A percentile compares a stretch with the other conserved stretches of the same genome.
phyloP scores from a whole-genome alignment of 441 rosid genomes.

The Euphorbia celastroides region DNA sequence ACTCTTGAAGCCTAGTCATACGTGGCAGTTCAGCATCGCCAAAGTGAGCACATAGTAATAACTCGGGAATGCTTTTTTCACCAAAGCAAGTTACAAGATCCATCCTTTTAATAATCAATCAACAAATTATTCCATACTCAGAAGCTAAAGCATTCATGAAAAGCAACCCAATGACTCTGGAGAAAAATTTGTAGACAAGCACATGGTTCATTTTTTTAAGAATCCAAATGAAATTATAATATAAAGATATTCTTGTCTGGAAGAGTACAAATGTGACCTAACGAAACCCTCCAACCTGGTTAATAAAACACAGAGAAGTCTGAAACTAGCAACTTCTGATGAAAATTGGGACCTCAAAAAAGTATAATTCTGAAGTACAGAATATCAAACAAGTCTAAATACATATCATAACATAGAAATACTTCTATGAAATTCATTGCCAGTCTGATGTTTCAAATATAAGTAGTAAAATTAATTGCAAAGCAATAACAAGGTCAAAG shows the following conservation, averaged over 20 bases:
- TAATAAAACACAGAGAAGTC: background rate
- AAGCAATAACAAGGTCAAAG: slow-evolving; percentile 3
- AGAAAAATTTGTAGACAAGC: background rate
- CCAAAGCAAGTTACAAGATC: background rate
- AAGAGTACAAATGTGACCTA: background rate
- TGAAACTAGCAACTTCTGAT: background rate
- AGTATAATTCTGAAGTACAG: background rate
- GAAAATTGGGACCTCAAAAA: background rate
- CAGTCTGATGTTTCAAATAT: too few species aligned
- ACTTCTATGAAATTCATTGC: background rate
- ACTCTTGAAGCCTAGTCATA: background rate
- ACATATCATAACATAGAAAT: background rate
- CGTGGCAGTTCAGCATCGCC: background rate
- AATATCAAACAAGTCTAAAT: background rate
- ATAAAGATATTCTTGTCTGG: background rate
- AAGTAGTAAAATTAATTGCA: too few species aligned
- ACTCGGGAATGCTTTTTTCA: background rate
- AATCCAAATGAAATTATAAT: background rate
- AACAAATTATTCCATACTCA: background rate
- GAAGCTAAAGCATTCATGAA: background rate
- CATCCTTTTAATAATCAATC: background rate
- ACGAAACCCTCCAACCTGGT: background rate
- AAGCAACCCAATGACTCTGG: background rate
- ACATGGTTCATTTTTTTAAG: background rate
- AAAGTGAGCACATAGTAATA: background rate